Base-by-base conservation (phyloP, 352 stramenopile species). In the Phytophthora aleatoria region DNA sequence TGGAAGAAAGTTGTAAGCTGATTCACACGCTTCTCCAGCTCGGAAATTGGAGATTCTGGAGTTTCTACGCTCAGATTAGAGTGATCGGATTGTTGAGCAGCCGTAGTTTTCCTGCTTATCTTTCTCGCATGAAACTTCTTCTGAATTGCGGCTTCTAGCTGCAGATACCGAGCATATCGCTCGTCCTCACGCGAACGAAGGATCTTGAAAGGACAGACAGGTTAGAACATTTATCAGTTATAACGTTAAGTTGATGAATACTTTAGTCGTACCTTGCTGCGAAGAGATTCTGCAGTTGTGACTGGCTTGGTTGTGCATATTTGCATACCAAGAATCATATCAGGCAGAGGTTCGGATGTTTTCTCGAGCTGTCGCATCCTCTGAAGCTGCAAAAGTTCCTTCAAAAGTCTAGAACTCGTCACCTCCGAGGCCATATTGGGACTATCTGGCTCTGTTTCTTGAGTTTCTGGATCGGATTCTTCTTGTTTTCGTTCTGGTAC, bases 1-100 rank as follows among this genome's bases (percentile, higher is more conserved):
- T 73, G 67, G 54, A 87, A 87, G 33, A 89, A 89, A 4, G 65
- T 71, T 7, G 66, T 62, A 20, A 89, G 30, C 0, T 71, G 26
- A 6, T 71, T 65, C 7, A 64, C 67, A 8, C 66, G 64, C 12
- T 58, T 54, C 26, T 76, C 56, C 2, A 74, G 44, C 8, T 76
- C 61, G 0, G 50, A 44, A 1, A 42, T 60, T 26, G 58, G 41
- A 2, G 59, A 60, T 6, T 24, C 7, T 20, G 58, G 45, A 5
- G 26, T 27, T 13, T 52, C 52, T 33, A 44, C 16, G 12, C 27
- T 36, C 0, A 44, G 26, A n/a, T 57, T 24, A 8, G 20, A 13
- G 20, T 15, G 26, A 2, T 63, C n/a, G 13, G 26, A 26, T 50
- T 61, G 13, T 60, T 31, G 20, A 41, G 35, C n/a, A n/a, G 26